Percentiles rank a stretch among this genome's conserved stretches.
phyloP scores from a whole-genome alignment of 164 flowering plant species.

The Piper longum region DNA sequence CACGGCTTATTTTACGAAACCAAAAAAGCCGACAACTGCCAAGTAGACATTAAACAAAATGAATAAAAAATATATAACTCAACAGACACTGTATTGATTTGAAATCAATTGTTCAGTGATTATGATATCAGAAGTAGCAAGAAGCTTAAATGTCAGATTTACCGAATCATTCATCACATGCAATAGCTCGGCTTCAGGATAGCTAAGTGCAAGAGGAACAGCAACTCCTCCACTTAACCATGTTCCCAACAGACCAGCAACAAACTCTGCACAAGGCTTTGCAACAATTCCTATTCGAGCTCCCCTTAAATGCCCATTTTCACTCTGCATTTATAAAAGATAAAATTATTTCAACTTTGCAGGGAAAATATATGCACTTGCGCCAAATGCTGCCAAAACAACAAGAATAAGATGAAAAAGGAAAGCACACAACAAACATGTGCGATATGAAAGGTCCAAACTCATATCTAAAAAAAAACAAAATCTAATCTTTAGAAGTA shows the following conservation, averaged over 20 bases:
- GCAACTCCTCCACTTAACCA: constrained; percentile 97
- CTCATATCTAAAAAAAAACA: constrained; percentile 7
- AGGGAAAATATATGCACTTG: too few relatives aligned
- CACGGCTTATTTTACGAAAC: too few relatives aligned
- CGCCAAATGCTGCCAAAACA: too few relatives aligned
- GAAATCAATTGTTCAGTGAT: background rate
- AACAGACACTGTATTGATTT: too few relatives aligned
- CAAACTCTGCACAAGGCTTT: constrained; percentile 94
- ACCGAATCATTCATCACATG: constrained; percentile 97
- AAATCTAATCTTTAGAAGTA: background rate
- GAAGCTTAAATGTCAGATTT: constrained; percentile 13
- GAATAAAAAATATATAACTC: background rate
- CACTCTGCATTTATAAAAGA: constrained; percentile 6
- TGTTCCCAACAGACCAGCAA: constrained; percentile 75
- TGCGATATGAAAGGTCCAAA: background rate
- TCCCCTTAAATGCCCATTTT: constrained; percentile 39
- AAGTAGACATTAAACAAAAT: background rate
- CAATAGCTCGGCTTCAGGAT: constrained; percentile 86
- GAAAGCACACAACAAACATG: background rate
- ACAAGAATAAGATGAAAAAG: too few relatives aligned
- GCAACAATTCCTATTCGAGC: constrained; percentile 91
- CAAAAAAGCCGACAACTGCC: too few relatives aligned
- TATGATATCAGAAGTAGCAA: background rate
- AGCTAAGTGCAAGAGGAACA: constrained; percentile 96
- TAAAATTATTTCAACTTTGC: constrained; percentile 1